These are phyloP conservation scores for Brasenia schreberi DNA, from an alignment of 164 flowering plant species.

Conservation along the genomic window DNA sequence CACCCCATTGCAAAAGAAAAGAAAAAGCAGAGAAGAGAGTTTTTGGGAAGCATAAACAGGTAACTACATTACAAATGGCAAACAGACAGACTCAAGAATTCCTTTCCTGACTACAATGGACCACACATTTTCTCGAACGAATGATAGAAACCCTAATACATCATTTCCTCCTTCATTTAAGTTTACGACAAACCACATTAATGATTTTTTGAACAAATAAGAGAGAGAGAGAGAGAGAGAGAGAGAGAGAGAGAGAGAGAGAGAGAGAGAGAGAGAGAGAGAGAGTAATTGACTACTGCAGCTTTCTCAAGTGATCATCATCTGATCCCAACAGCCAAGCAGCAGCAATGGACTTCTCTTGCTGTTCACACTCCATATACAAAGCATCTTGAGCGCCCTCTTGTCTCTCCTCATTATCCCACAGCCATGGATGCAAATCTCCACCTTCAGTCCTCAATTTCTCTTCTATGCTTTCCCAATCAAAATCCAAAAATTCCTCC, in stretches of 20 bases:
- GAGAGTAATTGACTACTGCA: neutral
- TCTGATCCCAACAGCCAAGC: conserved; percentile 6
- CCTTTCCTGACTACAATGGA: too few relatives aligned
- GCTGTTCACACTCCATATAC: neutral
- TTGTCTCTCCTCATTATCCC: conserved; percentile 17
- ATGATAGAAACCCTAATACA: too few relatives aligned
- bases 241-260: conserved; percentile 3
- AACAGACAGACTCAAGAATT: too few relatives aligned
- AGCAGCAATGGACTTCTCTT: conserved; percentile 3
- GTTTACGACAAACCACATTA: too few relatives aligned
- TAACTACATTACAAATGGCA: too few relatives aligned
- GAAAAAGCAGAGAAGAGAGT: too few relatives aligned
- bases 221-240: neutral
- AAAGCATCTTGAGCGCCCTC: neutral
- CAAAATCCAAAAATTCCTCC: conserved; percentile 20
- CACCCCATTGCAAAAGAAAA: too few relatives aligned
- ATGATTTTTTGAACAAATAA: neutral
- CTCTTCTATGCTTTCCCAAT: conserved; percentile 11
- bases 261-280: neutral
- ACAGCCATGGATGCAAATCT: conserved; percentile 22
- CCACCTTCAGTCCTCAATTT: conserved; percentile 13
- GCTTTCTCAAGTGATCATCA: neutral
- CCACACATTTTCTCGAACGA: too few relatives aligned
- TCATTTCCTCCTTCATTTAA: too few relatives aligned
- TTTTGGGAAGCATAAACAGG: too few relatives aligned